A percentile compares a stretch with the other conserved stretches of the same genome.
phyloP scores from a whole-genome alignment of 2,329 filamentous ascomycete species.

The Fusarium euwallaceae region DNA sequence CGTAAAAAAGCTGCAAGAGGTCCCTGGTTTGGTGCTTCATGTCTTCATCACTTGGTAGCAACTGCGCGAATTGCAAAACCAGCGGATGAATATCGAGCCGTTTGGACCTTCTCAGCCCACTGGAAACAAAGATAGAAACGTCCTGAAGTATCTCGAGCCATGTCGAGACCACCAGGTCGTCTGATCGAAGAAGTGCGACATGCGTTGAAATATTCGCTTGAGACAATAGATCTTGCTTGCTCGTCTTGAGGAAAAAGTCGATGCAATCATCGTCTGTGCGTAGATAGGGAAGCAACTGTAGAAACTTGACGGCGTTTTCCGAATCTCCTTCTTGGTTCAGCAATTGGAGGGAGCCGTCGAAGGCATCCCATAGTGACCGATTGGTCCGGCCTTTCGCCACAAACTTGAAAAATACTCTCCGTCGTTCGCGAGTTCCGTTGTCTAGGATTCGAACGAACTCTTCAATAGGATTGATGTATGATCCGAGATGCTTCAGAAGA shows the following conservation, averaged over 20 bases:
- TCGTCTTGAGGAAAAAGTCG: background rate
- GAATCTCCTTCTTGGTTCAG: background rate
- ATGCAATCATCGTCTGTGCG: slow-evolving; percentile 5
- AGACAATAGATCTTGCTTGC: background rate
- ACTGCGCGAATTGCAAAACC: background rate
- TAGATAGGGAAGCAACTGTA: slow-evolving; percentile 5
- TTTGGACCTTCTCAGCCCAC: background rate
- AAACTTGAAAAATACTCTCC: background rate
- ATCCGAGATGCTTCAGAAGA: background rate
- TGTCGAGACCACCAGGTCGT: background rate
- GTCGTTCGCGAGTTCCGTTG: background rate
- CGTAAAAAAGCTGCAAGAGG: background rate
- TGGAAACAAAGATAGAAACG: background rate
- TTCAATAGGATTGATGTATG: background rate
- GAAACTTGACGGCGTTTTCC: background rate
- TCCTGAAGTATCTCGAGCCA: background rate
- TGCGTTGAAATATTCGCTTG: background rate
- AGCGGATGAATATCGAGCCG: background rate
- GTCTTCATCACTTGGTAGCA: background rate
- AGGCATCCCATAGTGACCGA: background rate
- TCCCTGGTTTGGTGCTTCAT: background rate
- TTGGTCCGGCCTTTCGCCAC: background rate
- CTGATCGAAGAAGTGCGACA: background rate
- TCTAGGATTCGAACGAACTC: background rate
- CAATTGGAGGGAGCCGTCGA: background rate